phyloP scores from a whole-genome alignment of 108 stramenopile genomes.

The Chaetoceros tenuissimus region DNA sequence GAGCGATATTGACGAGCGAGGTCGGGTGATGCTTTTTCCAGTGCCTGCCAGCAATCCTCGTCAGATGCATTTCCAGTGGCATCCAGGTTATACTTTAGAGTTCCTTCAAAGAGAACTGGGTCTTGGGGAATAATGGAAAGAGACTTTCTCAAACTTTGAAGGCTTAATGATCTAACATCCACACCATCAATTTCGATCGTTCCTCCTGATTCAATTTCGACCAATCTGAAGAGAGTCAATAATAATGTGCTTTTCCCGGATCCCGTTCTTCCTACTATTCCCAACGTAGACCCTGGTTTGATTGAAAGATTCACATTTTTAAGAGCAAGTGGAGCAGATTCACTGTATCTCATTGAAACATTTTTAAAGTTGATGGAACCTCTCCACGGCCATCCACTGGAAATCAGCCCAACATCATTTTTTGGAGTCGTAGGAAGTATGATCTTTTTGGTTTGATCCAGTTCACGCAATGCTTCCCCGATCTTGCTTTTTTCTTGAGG shows the following conservation, averaged over 20 bases:
- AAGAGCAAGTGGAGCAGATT: conserved; percentile 47
- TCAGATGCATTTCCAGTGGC: conserved; percentile 52
- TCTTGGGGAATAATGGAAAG: conserved; percentile 94
- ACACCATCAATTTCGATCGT: conserved; percentile 86
- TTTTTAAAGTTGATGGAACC: conserved; percentile 57
- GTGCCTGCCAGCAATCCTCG: conserved; percentile 66
- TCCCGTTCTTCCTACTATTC: conserved; percentile 25
- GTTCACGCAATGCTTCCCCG: conserved; percentile 44
- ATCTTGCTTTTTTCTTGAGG: conserved; percentile 21
- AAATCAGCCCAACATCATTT: conserved; percentile 19
- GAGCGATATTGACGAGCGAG: conserved; percentile 40
- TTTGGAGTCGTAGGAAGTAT: conserved; percentile 9
- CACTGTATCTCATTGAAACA: conserved; percentile 70
- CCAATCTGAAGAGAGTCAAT: conserved; percentile 82
- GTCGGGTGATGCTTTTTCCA: conserved; percentile 67
- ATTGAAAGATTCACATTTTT: conserved; percentile 41
- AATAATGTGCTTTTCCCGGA: conserved; percentile 82
- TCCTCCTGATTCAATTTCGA: conserved; percentile 56
- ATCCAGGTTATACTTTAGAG: conserved; percentile 82
- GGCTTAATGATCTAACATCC: conserved; percentile 70
- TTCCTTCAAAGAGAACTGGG: conserved; percentile 88
- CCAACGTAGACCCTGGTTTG: conserved; percentile 49
- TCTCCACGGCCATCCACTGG: conserved; percentile 71
- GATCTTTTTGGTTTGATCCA: background rate
- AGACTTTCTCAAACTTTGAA: conserved; percentile 62